Evolutionary conservation across 176 grass and related monocot genomes (phyloP).

Genomic region (Cenchrus americanus): DNA sequence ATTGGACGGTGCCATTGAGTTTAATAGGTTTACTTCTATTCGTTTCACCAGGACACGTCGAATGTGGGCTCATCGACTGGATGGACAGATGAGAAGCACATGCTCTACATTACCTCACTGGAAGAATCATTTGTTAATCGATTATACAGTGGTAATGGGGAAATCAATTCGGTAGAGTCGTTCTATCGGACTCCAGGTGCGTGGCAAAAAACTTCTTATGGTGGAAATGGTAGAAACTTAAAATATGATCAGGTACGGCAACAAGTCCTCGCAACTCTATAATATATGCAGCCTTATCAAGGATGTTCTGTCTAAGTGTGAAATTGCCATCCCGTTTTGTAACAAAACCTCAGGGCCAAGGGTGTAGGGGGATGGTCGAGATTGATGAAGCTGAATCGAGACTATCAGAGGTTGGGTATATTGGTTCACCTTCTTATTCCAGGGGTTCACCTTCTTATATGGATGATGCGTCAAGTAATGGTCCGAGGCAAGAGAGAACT

Average conservation of each 20-base stretch:
- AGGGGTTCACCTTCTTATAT: constrained; percentile 8
- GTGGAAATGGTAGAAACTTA: constrained; percentile 32
- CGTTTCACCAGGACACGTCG: constrained; percentile 48
- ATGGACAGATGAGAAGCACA: constrained; percentile 93
- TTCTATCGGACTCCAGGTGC: constrained; percentile 37
- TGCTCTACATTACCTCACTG: constrained; percentile 64
- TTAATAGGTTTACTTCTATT: constrained; percentile 28
- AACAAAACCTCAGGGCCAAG: constrained; percentile 35
- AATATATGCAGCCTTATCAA: not conserved
- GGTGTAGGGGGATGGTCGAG: constrained; percentile 38
- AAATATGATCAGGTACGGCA: constrained; percentile 52
- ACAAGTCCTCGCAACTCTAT: not conserved
- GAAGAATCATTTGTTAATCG: constrained; percentile 80
- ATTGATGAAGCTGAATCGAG: constrained; percentile 44
- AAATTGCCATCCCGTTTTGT: constrained; percentile 13
- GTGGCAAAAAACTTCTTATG: constrained; percentile 37
- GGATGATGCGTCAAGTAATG: constrained; percentile 30
- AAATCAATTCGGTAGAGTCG: constrained; percentile 41
- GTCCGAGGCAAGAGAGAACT: constrained; percentile 36
- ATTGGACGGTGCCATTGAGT: constrained; percentile 9
- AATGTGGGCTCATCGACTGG: constrained; percentile 46
- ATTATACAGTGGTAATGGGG: constrained; percentile 49
- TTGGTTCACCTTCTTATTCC: constrained; percentile 32
- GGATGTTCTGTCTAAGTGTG: not conserved
- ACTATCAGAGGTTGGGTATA: constrained; percentile 45